A percentile compares a stretch with the other conserved stretches of the same genome.
Evolutionary conservation across 1,284 basidiomycete species (phyloP).

Genomic region (Apiotrichum mycotoxinovorans): DNA sequence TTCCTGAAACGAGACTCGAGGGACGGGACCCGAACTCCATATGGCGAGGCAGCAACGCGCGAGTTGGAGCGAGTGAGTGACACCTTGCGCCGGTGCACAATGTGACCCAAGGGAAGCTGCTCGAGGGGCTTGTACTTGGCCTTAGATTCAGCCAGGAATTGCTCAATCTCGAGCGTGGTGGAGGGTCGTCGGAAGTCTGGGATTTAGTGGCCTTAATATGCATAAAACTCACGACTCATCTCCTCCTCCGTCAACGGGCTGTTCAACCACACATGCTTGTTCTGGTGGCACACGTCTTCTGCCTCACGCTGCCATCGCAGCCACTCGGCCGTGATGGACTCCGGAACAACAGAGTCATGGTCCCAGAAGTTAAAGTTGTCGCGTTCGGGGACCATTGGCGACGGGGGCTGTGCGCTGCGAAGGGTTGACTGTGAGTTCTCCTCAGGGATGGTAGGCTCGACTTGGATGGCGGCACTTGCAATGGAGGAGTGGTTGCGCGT

Average conservation of each 20-base stretch:
- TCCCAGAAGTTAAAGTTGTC: background rate
- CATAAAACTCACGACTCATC: background rate
- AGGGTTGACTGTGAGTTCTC: slow-evolving; percentile 37
- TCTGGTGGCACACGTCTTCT: slow-evolving; percentile 28
- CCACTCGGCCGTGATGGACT: slow-evolving; percentile 19
- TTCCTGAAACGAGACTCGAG: slow-evolving; percentile 16
- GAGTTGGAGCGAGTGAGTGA: slow-evolving; percentile 20
- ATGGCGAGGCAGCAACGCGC: slow-evolving; percentile 27
- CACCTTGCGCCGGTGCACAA: slow-evolving; percentile 30
- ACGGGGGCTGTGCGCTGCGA: background rate
- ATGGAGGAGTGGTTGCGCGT: slow-evolving; percentile 35
- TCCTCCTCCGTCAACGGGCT: slow-evolving; percentile 2
- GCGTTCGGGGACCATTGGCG: background rate
- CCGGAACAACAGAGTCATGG: slow-evolving; percentile 1
- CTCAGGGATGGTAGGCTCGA: slow-evolving; percentile 39
- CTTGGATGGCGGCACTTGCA: slow-evolving; percentile 17
- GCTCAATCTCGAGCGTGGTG: slow-evolving; percentile 21
- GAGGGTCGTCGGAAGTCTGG: background rate
- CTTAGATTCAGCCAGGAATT: slow-evolving; percentile 35
- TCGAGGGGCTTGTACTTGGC: slow-evolving; percentile 34
- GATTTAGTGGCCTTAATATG: background rate
- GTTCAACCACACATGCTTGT: slow-evolving; percentile 23
- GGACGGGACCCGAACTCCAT: slow-evolving; percentile 26
- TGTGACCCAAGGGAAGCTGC: slow-evolving; percentile 8
- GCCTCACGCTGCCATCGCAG: slow-evolving; percentile 30